Evolutionary conservation across 345 rosid species (phyloP).

Genomic region (Rhizophora apiculata): DNA sequence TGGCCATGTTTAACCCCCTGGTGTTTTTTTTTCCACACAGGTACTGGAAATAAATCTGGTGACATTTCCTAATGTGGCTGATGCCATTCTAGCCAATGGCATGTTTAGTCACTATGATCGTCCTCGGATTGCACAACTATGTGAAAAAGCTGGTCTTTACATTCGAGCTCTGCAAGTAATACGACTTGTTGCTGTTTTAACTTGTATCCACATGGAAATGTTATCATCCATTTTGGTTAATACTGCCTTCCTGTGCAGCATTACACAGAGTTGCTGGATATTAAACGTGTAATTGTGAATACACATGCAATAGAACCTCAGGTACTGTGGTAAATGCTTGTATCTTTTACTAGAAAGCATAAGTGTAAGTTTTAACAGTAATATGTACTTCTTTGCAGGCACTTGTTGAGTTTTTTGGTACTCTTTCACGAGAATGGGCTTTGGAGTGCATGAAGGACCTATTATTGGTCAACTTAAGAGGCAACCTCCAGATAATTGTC

Average conservation of each 20-base stretch:
- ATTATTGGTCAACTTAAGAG: conserved; percentile 82
- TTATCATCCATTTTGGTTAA: neutral
- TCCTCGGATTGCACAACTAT: conserved; percentile 94
- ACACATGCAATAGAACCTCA: conserved; percentile 99
- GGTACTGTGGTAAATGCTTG: conserved; percentile 38
- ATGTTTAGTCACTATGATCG: conserved; percentile 99
- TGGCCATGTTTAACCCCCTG: neutral
- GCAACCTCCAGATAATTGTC: conserved; percentile 96
- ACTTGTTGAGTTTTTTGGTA: conserved; percentile 96
- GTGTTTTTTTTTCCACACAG: conserved; percentile 27
- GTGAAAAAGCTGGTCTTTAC: conserved; percentile 98
- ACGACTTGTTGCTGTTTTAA: neutral
- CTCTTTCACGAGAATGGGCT: conserved; percentile 98
- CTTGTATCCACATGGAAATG: neutral
- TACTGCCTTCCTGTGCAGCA: conserved; percentile 57
- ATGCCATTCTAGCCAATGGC: conserved; percentile 93
- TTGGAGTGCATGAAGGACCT: conserved; percentile 99
- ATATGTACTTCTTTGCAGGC: conserved; percentile 45
- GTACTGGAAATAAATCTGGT: conserved; percentile 98
- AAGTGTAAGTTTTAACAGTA: neutral
- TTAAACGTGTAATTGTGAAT: conserved; percentile 96
- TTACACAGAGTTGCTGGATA: conserved; percentile 89
- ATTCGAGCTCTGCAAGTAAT: conserved; percentile 83
- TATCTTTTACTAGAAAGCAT: neutral
- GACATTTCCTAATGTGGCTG: conserved; percentile 97